A percentile compares a stretch with the other conserved stretches of the same genome.
phyloP scores from a whole-genome alignment of 805 yeast genomes.

The Barnettozyma californica region DNA sequence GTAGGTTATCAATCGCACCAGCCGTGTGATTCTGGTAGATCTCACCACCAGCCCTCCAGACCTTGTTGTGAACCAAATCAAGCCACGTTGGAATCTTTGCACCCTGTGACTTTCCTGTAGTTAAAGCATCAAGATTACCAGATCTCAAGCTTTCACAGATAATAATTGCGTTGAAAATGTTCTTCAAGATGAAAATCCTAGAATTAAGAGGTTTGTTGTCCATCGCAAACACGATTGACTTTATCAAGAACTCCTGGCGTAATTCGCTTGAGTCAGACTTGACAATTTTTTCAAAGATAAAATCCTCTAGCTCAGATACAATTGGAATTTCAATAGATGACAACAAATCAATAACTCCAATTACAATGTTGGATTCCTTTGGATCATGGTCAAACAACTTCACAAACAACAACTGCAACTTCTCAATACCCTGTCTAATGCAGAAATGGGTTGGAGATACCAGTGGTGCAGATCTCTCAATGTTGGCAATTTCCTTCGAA shows the following conservation, averaged over 20 bases:
- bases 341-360: constrained; percentile 38
- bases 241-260: constrained; percentile 47
- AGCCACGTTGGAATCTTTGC: constrained; percentile 54
- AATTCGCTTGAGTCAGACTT: constrained; percentile 39
- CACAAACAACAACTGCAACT: constrained; percentile 49
- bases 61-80: constrained; percentile 47
- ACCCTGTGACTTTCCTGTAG: constrained; percentile 31
- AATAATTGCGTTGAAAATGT: constrained; percentile 61
- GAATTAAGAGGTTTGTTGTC: constrained; percentile 45
- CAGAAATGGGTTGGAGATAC: constrained; percentile 63
- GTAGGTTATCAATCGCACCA: constrained; percentile 66
- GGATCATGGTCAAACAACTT: constrained; percentile 29
- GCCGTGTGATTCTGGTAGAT: constrained; percentile 47
- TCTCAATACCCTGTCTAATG: constrained; percentile 61
- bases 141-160: constrained; percentile 50
- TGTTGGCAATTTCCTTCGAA: constrained; percentile 38
- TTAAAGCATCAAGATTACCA: constrained; percentile 43
- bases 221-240: constrained; percentile 45
- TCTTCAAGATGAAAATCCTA: constrained; percentile 54
- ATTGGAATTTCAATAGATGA: constrained; percentile 42
- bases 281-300: constrained; percentile 52
- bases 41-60: constrained; percentile 70
- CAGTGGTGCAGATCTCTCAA: constrained; percentile 38
- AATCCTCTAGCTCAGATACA: constrained; percentile 47
- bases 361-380: constrained; percentile 33